Percentiles rank a stretch among this genome's conserved stretches.
Conservation (phyloP, 352 stramenopile species). For the Phytopythium cucurbitacearum region DNA sequence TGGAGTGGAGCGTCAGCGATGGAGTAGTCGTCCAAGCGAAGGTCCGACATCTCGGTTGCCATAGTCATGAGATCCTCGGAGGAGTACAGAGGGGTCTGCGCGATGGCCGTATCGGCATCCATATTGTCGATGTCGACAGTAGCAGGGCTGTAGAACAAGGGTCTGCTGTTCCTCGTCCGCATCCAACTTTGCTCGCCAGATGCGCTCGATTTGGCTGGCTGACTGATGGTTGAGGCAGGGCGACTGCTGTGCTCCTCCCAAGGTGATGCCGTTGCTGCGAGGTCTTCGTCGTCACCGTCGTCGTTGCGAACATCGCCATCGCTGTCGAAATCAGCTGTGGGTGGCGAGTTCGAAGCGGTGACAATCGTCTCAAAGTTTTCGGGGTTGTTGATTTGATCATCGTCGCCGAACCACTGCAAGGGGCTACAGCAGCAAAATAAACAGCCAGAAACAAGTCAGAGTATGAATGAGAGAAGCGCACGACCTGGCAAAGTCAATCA, state of each 20-base stretch:
- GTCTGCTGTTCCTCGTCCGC: slow-evolving; percentile 10
- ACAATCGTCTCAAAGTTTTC: slow-evolving; percentile 51
- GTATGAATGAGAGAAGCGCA: neutral
- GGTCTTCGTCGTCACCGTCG: neutral
- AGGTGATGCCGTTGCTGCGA: neutral
- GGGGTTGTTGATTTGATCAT: slow-evolving; percentile 55
- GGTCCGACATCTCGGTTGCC: slow-evolving; percentile 50
- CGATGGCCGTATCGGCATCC: slow-evolving; percentile 66
- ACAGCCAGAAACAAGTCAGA: neutral
- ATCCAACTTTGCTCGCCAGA: slow-evolving; percentile 9
- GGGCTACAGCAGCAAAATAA: slow-evolving; percentile 6
- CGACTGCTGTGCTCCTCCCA: neutral
- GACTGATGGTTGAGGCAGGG: neutral
- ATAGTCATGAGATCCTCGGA: slow-evolving; percentile 52
- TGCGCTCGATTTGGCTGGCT: neutral
- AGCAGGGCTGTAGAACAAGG: slow-evolving; percentile 9
- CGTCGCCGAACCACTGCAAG: slow-evolving; percentile 46
- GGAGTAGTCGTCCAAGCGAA: slow-evolving; percentile 68
- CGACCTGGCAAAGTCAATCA: neutral
- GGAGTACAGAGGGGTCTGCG: slow-evolving; percentile 54
- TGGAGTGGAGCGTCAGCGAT: slow-evolving; percentile 17
- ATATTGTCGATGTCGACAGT: slow-evolving; percentile 40
- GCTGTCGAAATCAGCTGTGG: slow-evolving; percentile 10
- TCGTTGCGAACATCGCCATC: slow-evolving; percentile 19
- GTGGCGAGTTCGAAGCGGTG: slow-evolving; percentile 22